These are phyloP conservation scores for Yamadazyma diospyri DNA, from an alignment of 1,139 yeast genomes.

Conservation along the genomic window DNA sequence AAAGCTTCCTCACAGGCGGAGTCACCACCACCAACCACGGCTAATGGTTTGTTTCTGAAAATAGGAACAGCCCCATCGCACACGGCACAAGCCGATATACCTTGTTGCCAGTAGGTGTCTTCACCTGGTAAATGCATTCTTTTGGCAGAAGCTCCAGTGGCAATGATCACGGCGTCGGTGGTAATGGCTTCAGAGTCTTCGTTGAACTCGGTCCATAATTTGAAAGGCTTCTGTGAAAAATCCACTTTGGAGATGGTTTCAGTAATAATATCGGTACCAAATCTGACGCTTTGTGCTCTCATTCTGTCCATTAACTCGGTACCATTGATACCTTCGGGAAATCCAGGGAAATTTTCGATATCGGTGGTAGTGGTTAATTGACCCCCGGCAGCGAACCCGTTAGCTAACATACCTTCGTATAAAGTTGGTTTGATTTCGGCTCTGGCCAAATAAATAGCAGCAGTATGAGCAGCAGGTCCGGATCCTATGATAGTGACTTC, in stretches of 20 bases:
- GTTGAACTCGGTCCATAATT: slow-evolving; percentile 93
- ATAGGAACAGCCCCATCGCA: slow-evolving; percentile 99
- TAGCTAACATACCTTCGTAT: slow-evolving; percentile 95
- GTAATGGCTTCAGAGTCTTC: slow-evolving; percentile 88
- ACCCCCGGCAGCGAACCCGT: slow-evolving; percentile 98
- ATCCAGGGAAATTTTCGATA: slow-evolving; percentile 96
- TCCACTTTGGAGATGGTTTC: slow-evolving; percentile 94
- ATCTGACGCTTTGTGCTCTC: slow-evolving; percentile 81
- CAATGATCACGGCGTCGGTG: slow-evolving; percentile 86
- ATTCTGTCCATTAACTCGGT: slow-evolving; percentile 86
- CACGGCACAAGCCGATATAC: slow-evolving; percentile 98
- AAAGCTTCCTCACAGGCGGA: slow-evolving; percentile 99
- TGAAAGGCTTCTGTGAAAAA: slow-evolving; percentile 81
- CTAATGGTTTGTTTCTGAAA: slow-evolving; percentile 95
- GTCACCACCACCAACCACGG: slow-evolving; percentile 98
- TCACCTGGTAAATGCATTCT: slow-evolving; percentile 94
- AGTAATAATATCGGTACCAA: slow-evolving; percentile 91
- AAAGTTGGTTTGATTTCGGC: slow-evolving; percentile 93
- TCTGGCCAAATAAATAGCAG: slow-evolving; percentile 93
- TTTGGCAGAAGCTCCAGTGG: slow-evolving; percentile 98
- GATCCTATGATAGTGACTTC: slow-evolving; percentile 92
- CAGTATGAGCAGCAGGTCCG: slow-evolving; percentile 99
- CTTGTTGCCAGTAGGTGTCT: slow-evolving; percentile 97
- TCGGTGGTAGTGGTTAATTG: slow-evolving; percentile 98
- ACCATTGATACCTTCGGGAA: slow-evolving; percentile 93